These are phyloP conservation scores for Scytalidium sp. DNA, from an alignment of 2,329 filamentous ascomycete genomes.

Conservation along the genomic window DNA sequence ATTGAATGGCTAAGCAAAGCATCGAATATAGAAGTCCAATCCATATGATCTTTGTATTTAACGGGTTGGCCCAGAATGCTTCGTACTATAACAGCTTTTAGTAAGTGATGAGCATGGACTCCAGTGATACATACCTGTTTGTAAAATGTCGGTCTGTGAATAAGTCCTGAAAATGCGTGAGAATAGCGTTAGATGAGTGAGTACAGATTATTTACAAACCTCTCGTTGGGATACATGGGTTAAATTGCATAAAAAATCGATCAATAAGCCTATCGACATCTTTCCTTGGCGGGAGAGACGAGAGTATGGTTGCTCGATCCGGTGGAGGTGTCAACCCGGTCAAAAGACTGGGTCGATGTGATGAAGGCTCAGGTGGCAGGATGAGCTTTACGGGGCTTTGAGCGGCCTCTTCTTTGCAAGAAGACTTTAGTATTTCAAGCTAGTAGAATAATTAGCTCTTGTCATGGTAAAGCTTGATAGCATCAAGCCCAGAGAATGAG, in stretches of 20 bases:
- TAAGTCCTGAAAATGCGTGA: slow-evolving; percentile 37
- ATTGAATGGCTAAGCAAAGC: slow-evolving; percentile 24
- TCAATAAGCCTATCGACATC: slow-evolving; percentile 47
- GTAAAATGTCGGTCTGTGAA: slow-evolving; percentile 50
- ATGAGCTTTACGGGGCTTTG: slow-evolving; percentile 30
- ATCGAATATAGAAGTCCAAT: slow-evolving; percentile 43
- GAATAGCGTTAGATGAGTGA: neutral
- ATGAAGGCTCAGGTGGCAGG: slow-evolving; percentile 1
- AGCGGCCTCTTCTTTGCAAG: slow-evolving; percentile 29
- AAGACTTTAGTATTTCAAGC: slow-evolving; percentile 24
- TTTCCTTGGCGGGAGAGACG: slow-evolving; percentile 42
- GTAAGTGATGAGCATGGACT: neutral
- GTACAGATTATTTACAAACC: slow-evolving; percentile 5
- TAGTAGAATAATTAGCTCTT: neutral
- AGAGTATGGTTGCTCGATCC: slow-evolving; percentile 41
- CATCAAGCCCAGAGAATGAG: neutral
- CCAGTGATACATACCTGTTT: slow-evolving; percentile 30
- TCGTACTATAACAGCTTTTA: slow-evolving; percentile 35
- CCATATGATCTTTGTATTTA: slow-evolving; percentile 41
- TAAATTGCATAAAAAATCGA: slow-evolving; percentile 50
- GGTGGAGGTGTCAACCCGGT: slow-evolving; percentile 31
- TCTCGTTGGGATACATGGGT: slow-evolving; percentile 46
- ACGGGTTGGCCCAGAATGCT: slow-evolving; percentile 43
- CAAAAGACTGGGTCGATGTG: slow-evolving; percentile 20
- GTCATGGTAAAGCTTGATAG: neutral